Evolutionary conservation across 2,329 filamentous ascomycete species (phyloP).

Genomic region (Talaromyces pinophilus): DNA sequence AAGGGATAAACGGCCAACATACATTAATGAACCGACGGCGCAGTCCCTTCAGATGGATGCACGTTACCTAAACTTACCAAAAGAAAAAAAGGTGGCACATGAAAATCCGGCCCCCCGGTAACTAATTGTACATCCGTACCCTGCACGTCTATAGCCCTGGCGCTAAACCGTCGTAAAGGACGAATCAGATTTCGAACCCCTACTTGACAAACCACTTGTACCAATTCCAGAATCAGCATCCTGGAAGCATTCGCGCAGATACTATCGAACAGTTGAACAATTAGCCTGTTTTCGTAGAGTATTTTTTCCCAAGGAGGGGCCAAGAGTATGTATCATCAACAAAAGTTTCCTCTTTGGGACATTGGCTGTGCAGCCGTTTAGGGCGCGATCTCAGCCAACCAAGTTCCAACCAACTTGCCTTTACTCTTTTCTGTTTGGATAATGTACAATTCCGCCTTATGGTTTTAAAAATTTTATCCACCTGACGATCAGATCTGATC

Average conservation of each 20-base stretch:
- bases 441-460: not conserved
- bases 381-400: not conserved
- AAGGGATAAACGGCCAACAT: not conserved
- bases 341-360: not conserved
- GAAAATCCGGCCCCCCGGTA: constrained; percentile 9
- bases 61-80: not conserved
- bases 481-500: not conserved
- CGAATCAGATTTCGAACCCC: not conserved
- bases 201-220: not conserved
- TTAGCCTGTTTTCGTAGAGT: not conserved
- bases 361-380: not conserved
- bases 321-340: not conserved
- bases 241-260: not conserved
- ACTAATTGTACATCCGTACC: not conserved
- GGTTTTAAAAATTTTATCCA: not conserved
- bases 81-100: not conserved
- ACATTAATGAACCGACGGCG: not conserved
- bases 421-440: not conserved
- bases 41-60: not conserved
- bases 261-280: not conserved
- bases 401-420: not conserved
- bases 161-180: not conserved
- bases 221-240: not conserved
- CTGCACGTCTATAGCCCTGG: not conserved
- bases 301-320: not conserved